phyloP scores from a whole-genome alignment of 1,139 yeast species.

The Scheffersomyces quercinus region DNA sequence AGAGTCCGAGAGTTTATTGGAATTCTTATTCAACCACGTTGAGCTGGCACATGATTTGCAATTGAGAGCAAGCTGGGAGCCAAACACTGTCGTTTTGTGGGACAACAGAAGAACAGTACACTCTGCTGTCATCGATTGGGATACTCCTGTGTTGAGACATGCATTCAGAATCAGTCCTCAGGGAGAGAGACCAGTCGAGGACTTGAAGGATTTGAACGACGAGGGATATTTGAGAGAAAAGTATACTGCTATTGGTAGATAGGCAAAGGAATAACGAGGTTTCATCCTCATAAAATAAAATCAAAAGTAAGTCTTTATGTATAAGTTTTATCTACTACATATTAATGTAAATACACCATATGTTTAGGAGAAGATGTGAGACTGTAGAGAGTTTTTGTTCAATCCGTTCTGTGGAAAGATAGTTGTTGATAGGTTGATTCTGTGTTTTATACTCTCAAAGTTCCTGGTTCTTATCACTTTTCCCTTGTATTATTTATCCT shows the following conservation, averaged over 20 bases:
- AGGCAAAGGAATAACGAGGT: too few species aligned
- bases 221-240: constrained; percentile 6
- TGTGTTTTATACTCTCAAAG: too few species aligned
- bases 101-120: constrained; percentile 16
- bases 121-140: constrained; percentile 19
- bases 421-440: too few species aligned
- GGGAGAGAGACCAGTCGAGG: constrained; percentile 15
- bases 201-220: constrained; percentile 11
- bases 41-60: constrained; percentile 51
- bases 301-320: too few species aligned
- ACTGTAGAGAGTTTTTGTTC: too few species aligned
- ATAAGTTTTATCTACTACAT: too few species aligned
- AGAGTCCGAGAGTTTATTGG: constrained; percentile 24
- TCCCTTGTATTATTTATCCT: too few species aligned
- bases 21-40: constrained; percentile 23
- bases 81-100: constrained; percentile 28
- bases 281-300: too few species aligned
- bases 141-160: constrained; percentile 15
- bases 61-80: constrained; percentile 58
- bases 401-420: too few species aligned
- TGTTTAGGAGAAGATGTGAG: too few species aligned
- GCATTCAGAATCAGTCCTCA: constrained; percentile 16
- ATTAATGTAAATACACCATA: too few species aligned
- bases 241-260: background rate
- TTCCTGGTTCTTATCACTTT: too few species aligned